Base-by-base conservation (phyloP, 1,139 yeast species). In the Candida neerlandica region DNA sequence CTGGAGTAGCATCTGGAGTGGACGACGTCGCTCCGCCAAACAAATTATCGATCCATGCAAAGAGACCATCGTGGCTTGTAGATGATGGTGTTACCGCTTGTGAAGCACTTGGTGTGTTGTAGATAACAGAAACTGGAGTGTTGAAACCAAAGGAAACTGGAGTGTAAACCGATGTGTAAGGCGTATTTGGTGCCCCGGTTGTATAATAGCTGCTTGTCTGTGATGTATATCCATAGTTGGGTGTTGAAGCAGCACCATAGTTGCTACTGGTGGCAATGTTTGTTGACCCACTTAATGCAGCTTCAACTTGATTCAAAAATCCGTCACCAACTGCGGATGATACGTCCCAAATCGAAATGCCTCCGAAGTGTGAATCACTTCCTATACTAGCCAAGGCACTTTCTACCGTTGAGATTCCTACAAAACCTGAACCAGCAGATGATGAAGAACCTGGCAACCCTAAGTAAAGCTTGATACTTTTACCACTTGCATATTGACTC, bases 281-380 rank as follows among this genome's bases (percentile, higher is more conserved):
- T 19, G 33, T 12, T 15, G 42, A 23, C 15, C 48, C 51, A 15
- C 46, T 39, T 33, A 54, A 54, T 4, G 54, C 50, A n/a, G 43
- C 30, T 12, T 21, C 38, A 2, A 52, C 27, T 4, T 50, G 50
- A 4, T 41, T 14, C 2, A 54, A 41, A 41, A 46, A 54, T 14
- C 44, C 44, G 41, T 33, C 44, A n/a, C 43, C 34, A 18, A 53
- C 51, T 9, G 50, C 57, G 11, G 66, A 56, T 12, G 67, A 62
- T 16, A 67, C 65, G 55, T 66, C 70, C 70, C 70, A 65, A 40
- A 65, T 47, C 10, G 67, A 58, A 33, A 65, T 54, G 34, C 70
- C 70, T 19, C 68, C 70, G 49, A 65, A 64, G 41, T 55, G 43
- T 12, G 62, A 43, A 45, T 53, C 60, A 42, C 57, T 52, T 45